Evolutionary conservation across 2,329 filamentous ascomycete species (phyloP).

Genomic region (Stagonosporopsis cucurbitacearum): DNA sequence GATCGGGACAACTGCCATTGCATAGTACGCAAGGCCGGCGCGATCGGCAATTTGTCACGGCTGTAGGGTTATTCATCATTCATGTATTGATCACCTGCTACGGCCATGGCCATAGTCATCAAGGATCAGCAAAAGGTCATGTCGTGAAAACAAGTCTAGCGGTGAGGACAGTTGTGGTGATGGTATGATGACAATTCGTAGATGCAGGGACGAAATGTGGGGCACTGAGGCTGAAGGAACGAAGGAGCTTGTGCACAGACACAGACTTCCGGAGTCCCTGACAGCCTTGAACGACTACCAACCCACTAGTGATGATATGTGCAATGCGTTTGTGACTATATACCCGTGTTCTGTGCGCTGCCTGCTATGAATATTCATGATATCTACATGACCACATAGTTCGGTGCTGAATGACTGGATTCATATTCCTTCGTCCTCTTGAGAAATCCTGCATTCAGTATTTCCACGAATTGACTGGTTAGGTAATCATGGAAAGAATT

Average conservation of each 20-base stretch:
- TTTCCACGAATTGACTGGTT: too few species aligned
- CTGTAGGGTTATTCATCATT: neutral
- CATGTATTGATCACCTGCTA: neutral
- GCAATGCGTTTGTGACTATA: too few species aligned
- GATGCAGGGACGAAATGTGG: neutral
- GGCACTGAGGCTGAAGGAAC: neutral
- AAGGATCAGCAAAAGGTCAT: neutral
- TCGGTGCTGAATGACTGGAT: too few species aligned
- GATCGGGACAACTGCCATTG: slow-evolving; percentile 6
- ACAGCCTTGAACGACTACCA: too few species aligned
- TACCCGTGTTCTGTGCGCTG: neutral
- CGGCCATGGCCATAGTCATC: neutral
- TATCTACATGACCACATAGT: too few species aligned
- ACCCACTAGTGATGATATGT: too few species aligned
- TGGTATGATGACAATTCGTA: neutral
- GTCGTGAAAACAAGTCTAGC: neutral
- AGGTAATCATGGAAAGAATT: too few species aligned
- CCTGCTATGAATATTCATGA: too few species aligned
- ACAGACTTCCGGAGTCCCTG: neutral
- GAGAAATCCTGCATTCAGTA: neutral
- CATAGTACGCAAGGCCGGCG: neutral
- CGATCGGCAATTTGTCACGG: neutral
- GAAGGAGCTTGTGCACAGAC: neutral
- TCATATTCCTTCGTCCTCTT: too few species aligned
- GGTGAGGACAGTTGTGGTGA: neutral